Evolutionary conservation across 768 basidiomycete genomes (phyloP), one percentile per base, ranked within the genome.

Genomic region (Amanita polypyramis): DNA sequence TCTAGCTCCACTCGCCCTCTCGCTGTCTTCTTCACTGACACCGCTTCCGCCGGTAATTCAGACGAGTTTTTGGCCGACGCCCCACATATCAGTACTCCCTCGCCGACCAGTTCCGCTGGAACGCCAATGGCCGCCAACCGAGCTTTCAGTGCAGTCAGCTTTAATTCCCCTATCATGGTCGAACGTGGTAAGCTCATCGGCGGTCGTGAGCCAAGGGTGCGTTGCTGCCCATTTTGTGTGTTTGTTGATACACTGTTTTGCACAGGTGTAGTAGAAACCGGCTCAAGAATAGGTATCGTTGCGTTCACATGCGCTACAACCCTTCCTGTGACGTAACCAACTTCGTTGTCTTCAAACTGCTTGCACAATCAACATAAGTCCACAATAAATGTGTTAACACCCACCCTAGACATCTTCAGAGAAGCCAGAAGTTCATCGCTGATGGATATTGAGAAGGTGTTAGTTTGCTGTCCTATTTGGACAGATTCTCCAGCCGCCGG

Each of bases 311-410:
- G 84, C 25, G 82, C 77, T 3, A 84, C 74, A 27, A 98, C 80
- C n/a, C 86, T 79, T 17, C 96, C 96, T 17, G 82, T 80, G 37
- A 99, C 81, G 62, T 83, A 94, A 14, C 89, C 92, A 38, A 99
- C 86, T 64, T 98, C 93, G 57, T 93, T 98, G 62, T 97, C 95
- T 58, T 98, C 96, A 60, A 96, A 97, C 93, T 97, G 57, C 27
- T 49, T 49, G 29, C 12, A 40, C 8, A 20, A 37, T 50, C 0
- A 54, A 39, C 2, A 34, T 29, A 23, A 27, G 19, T 34, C 46
- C 19, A 30, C n/a, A 11, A 36, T 23, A 17, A 36, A 57, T n/a
- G 12, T 35, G 9, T 23, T 12, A 35, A 30, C 35, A 70, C 87
- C 46, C 63, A 95, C 93, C 62, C 84, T 75, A 9, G 95, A 94